Base-by-base conservation (phyloP, 2,329 filamentous ascomycete species). In the Alternaria metachromatica region DNA sequence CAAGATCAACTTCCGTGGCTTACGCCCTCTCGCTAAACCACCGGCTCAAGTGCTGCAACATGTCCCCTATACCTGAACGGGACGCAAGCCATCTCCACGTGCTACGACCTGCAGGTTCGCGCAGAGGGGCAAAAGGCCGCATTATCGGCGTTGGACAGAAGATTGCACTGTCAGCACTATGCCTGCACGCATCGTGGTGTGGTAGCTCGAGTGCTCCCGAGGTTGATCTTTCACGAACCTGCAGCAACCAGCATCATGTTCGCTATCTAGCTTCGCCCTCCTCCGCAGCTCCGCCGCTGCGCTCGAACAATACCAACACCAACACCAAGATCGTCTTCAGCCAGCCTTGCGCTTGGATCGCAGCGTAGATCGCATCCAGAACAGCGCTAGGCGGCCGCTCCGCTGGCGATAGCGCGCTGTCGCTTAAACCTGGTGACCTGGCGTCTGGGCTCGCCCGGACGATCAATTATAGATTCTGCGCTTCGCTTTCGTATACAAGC, bases 241-340 rank as follows among this genome's bases (percentile, higher is more conserved):
- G 33, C 53, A n/a, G 33, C 23, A 55, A 15, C 15, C 26, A 23
- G 26, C 43, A 26, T 23, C 25, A 18, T 28, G 11, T 18, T 11
- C 30, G 26, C 25, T 30, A 44, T 30, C 43, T 13, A 48, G 20
- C 25, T 49, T 9, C 46, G 49, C 21, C 9, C 28, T 51, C 55
- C 45, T 50, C 46, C 28, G 20, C 37, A 41, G 37, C 37, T 41
- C n/a, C 37, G 37, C 37, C 37, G 18, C 37, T 41, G 15, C n/a
- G 37, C 37, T 37, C 10, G 12, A 26, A 25, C n/a, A 23, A 43
- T 11, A 23, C 20, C 20, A 48, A 49, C 56, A 37, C 28, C 30
- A 28, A 28, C 54, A 45, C 54, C 33, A 51, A 28, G 18, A 51
- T 58, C 30, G 37, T 50, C 21, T 53, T 46, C 57, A 58, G 55